phyloP scores from a whole-genome alignment of 495 filamentous ascomycete genomes.

The Penicillium verhagenii region DNA sequence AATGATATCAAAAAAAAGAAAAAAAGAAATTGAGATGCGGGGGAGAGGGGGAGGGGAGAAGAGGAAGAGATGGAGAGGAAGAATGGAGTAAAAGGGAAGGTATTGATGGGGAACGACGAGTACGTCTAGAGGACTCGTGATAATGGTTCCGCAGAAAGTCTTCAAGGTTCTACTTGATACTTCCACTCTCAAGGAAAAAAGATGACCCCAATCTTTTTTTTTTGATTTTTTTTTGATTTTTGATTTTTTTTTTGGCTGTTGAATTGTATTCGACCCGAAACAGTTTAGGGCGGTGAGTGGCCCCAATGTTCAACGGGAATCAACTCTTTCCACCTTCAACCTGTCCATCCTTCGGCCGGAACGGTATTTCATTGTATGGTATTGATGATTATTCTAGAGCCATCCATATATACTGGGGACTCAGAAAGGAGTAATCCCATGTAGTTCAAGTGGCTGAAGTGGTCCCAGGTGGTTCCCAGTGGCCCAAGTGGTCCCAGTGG shows the following conservation, averaged over 20 bases:
- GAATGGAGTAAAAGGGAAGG: constrained; percentile 18
- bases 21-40: constrained; percentile 24
- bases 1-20: constrained; percentile 15
- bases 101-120: constrained; percentile 20
- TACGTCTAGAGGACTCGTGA: constrained; percentile 14
- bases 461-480: not conserved
- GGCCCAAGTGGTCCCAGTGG: not conserved
- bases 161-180: too few relatives aligned
- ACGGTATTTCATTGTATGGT: not conserved
- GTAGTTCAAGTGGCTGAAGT: not conserved
- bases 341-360: not conserved
- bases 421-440: not conserved
- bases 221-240: too few relatives aligned
- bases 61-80: constrained; percentile 19
- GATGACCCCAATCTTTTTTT: too few relatives aligned
- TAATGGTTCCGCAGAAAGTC: too few relatives aligned
- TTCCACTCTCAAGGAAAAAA: too few relatives aligned
- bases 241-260: constrained; percentile 17
- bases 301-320: constrained; percentile 21
- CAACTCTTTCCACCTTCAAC: not conserved
- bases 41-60: constrained; percentile 20
- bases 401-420: not conserved
- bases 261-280: constrained; percentile 20
- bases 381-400: not conserved
- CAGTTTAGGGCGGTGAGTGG: constrained; percentile 24